A percentile compares a stretch with the other conserved stretches of the same genome.
phyloP scores from a whole-genome alignment of 2,329 filamentous ascomycete species.

The Penicillium freii region DNA sequence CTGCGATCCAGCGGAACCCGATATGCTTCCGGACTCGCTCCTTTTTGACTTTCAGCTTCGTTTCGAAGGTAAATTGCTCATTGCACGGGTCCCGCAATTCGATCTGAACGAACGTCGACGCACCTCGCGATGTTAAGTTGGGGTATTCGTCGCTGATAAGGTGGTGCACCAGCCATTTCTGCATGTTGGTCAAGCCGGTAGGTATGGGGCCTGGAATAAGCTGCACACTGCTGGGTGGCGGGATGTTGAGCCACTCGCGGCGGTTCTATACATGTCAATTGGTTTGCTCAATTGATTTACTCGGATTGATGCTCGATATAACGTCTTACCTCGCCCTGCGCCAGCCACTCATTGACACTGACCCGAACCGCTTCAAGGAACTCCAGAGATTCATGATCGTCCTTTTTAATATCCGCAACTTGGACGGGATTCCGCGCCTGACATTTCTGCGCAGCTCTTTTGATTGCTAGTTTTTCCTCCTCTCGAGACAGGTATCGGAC shows the following conservation, averaged over 20 bases:
- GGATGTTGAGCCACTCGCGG: constrained; percentile 48
- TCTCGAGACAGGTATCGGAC: constrained; percentile 62
- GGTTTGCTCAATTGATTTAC: background rate
- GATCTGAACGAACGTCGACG: constrained; percentile 43
- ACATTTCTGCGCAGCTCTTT: constrained; percentile 46
- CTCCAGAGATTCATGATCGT: constrained; percentile 53
- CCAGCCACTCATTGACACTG: constrained; percentile 50
- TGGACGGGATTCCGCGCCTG: constrained; percentile 28
- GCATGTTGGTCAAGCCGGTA: constrained; percentile 54
- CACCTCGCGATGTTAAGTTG: constrained; percentile 38
- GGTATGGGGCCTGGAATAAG: constrained; percentile 23
- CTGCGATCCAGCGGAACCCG: constrained; percentile 49
- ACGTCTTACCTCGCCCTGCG: constrained; percentile 22
- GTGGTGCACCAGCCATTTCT: constrained; percentile 65
- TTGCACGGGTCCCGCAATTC: constrained; percentile 37
- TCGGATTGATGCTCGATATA: background rate
- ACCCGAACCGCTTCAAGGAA: constrained; percentile 50
- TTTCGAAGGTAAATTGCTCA: constrained; percentile 33
- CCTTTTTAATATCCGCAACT: constrained; percentile 50
- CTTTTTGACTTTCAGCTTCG: constrained; percentile 28
- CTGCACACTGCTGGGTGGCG: constrained; percentile 28
- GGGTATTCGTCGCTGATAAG: constrained; percentile 62
- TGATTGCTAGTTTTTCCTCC: constrained; percentile 53
- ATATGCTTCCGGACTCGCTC: constrained; percentile 36
- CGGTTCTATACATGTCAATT: constrained; percentile 20